phyloP scores from a whole-genome alignment of 192 early-diverging fungal genomes.

The Backusella liffmaniae region DNA sequence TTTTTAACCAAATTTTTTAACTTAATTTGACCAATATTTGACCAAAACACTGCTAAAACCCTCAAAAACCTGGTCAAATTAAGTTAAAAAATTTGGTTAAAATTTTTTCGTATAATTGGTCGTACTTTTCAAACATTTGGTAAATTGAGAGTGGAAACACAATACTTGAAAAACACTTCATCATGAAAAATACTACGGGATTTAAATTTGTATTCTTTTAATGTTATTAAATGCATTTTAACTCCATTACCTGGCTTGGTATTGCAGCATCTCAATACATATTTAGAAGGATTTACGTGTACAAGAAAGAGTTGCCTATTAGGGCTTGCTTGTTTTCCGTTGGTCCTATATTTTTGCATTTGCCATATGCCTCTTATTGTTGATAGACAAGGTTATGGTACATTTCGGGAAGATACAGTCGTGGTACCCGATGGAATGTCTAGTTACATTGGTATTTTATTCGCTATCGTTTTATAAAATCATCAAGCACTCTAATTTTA shows the following conservation, averaged over 20 bases:
- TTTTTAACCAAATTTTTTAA: too few relatives aligned
- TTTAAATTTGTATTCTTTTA: not conserved
- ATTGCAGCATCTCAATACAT: conserved; percentile 82
- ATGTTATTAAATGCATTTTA: conserved; percentile 16
- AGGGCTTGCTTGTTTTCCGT: conserved; percentile 67
- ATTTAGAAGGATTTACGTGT: conserved; percentile 77
- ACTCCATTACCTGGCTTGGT: conserved; percentile 84
- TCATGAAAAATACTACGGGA: not conserved
- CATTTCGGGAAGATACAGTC: conserved; percentile 43
- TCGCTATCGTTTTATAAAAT: conserved; percentile 63
- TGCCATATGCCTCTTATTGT: conserved; percentile 54
- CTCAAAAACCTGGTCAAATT: too few relatives aligned
- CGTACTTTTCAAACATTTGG: too few relatives aligned
- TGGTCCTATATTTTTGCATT: conserved; percentile 65
- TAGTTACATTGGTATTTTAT: conserved; percentile 63
- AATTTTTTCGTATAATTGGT: too few relatives aligned
- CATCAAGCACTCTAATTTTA: conserved; percentile 57
- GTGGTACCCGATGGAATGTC: conserved; percentile 51
- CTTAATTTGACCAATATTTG: too few relatives aligned
- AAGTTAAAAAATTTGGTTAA: too few relatives aligned
- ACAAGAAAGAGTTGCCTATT: conserved; percentile 77
- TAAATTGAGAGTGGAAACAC: too few relatives aligned
- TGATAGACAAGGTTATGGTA: conserved; percentile 61
- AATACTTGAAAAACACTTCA: not conserved
- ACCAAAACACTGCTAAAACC: too few relatives aligned